Evolutionary conservation across 768 basidiomycete species (phyloP).

Genomic region (Zangia roseola): DNA sequence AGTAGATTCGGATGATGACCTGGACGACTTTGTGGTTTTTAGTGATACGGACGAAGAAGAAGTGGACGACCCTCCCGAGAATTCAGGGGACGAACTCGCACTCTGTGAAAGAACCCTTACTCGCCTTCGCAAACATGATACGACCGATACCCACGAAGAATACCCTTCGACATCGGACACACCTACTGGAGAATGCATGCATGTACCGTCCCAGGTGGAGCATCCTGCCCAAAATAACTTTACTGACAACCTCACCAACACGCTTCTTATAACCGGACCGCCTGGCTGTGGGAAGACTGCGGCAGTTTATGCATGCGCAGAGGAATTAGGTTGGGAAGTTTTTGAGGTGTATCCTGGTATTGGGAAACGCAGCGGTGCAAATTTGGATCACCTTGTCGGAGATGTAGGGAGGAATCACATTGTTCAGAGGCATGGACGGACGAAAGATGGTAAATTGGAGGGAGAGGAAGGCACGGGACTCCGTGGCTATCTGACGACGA

Average conservation of each 20-base stretch:
- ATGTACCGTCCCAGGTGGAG: conserved; percentile 10
- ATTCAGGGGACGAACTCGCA: conserved; percentile 37
- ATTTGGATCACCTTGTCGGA: conserved; percentile 78
- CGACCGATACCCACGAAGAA: background rate
- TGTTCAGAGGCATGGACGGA: conserved; percentile 38
- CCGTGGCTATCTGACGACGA: conserved; percentile 17
- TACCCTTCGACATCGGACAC: background rate
- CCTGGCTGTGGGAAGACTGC: conserved; percentile 88
- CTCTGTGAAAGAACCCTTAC: conserved; percentile 25
- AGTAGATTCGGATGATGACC: conserved; percentile 52
- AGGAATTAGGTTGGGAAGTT: conserved; percentile 92
- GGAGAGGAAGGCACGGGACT: conserved; percentile 12
- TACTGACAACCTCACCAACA: conserved; percentile 66
- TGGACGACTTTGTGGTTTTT: conserved; percentile 56
- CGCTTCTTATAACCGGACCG: conserved; percentile 82
- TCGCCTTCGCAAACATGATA: conserved; percentile 15
- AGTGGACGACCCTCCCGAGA: conserved; percentile 33
- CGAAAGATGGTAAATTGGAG: conserved; percentile 5
- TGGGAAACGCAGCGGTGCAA: conserved; percentile 81
- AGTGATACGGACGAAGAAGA: conserved; percentile 34
- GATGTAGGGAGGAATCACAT: conserved; percentile 94
- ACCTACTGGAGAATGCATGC: conserved; percentile 1
- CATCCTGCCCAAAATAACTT: conserved; percentile 28
- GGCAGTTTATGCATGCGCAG: conserved; percentile 89
- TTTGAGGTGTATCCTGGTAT: conserved; percentile 97